Base-by-base conservation (phyloP, 441 rosid genomes). In the Biscutella laevigata region DNA sequence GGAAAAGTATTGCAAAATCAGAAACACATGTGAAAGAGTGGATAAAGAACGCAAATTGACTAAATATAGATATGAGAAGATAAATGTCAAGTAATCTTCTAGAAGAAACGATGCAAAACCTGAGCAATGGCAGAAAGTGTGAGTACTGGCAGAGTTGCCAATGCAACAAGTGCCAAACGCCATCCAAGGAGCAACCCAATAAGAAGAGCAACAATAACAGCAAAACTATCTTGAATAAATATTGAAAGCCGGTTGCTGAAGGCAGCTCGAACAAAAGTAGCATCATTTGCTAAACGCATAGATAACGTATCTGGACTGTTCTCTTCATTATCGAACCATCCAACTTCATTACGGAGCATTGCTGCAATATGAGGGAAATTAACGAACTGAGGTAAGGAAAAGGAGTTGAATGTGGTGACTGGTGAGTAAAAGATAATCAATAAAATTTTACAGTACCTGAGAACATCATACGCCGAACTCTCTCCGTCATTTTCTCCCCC, bases 401-500 rank as follows among this genome's bases (percentile, higher is more conserved):
- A 10, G 63, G 22, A 57, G 53, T 26, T 16, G 26, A 29, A 22
- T 11, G 55, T 14, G 19, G 30, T 17, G 20, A n/a, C 53, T 14
- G 19, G 30, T 17, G 20, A n/a, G 11, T 37, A 55, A 57, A 45
- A 11, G 27, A 40, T 28, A 45, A 20, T 16, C 40, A 20, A 11
- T 7, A 27, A 20, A 61, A 12, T 12, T 6, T 30, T 35, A 1
- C 27, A 36, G 22, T 69, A 92, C 99, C 97, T 81, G 97, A 88
- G 75, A 92, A 92, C 99, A 92, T 92, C 99, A 92, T 88, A 72
- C 99, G 73, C 57, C 99, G 84, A 21, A 92, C 97, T 48, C 97
- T 80, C 57, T 88, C 97, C 14, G 99, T 92, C 99, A 92, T 88
- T 68, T 92, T 86, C 83, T 92, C 99, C 53, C 95, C 99, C 99